Conservation (phyloP, 805 yeast genomes). For the Suhomyces kilbournensis region DNA sequence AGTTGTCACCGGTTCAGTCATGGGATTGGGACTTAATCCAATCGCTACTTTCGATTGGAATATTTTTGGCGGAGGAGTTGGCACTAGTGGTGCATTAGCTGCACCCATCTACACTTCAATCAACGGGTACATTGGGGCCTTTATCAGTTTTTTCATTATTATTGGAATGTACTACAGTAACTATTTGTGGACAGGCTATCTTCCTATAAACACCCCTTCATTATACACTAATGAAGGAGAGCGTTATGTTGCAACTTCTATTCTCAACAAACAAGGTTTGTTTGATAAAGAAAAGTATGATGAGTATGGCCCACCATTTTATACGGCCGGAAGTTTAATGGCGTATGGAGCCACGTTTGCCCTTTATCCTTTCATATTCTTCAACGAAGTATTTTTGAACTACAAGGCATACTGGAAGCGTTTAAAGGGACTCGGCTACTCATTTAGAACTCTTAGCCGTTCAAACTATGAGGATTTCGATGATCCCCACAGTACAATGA, state of each 20-base stretch:
- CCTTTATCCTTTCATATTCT: conserved; percentile 22
- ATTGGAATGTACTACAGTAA: conserved; percentile 17
- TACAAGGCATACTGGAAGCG: conserved; percentile 3
- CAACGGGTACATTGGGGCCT: conserved; percentile 13
- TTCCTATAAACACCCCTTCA: conserved; percentile 17
- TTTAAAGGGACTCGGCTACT: neutral
- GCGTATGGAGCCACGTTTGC: conserved; percentile 14
- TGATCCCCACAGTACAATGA: conserved; percentile 26
- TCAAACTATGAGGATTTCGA: conserved; percentile 16
- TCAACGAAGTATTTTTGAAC: conserved; percentile 9
- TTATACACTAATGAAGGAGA: conserved; percentile 21
- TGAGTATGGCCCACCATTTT: conserved; percentile 17
- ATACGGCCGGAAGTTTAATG: conserved; percentile 16
- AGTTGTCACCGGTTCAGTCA: conserved; percentile 43
- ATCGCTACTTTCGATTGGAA: conserved; percentile 54
- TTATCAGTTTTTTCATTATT: conserved; percentile 13
- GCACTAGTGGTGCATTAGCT: conserved; percentile 28
- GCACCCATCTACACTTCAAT: conserved; percentile 41
- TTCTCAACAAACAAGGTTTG: conserved; percentile 12
- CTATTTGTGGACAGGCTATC: conserved; percentile 17
- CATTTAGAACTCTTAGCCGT: conserved; percentile 7
- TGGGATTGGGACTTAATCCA: conserved; percentile 55
- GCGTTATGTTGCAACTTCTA: conserved; percentile 10
- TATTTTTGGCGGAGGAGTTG: conserved; percentile 12
- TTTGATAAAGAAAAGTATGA: conserved; percentile 13